Evolutionary conservation across 2,329 filamentous ascomycete genomes (phyloP).

Genomic region (Cordyceps sp.): DNA sequence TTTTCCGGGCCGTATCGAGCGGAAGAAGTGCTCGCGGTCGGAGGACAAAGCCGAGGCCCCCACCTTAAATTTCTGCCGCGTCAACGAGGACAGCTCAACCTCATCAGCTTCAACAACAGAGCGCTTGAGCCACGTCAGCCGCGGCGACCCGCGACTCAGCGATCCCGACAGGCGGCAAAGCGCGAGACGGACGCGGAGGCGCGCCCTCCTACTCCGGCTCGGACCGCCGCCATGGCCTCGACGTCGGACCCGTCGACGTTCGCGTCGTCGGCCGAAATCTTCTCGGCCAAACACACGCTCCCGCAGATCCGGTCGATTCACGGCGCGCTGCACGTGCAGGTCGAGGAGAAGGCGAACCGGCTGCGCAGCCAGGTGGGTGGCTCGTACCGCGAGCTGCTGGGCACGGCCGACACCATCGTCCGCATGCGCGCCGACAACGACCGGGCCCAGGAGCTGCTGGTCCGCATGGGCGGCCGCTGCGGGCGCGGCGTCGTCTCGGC

Average conservation of each 20-base stretch:
- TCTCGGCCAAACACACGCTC: constrained; percentile 37
- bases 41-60: no score
- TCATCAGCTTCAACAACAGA: no score
- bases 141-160: no score
- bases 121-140: no score
- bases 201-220: constrained; percentile 1
- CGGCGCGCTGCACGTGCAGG: constrained; percentile 37
- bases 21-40: no score
- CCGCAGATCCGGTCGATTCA: constrained; percentile 48
- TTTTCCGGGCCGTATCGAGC: no score
- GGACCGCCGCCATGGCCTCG: constrained; percentile 16
- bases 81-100: no score
- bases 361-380: constrained; percentile 47
- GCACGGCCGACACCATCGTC: constrained; percentile 87
- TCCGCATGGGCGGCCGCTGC: constrained; percentile 58
- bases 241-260: constrained; percentile 27
- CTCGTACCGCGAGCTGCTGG: constrained; percentile 75
- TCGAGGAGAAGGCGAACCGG: constrained; percentile 45
- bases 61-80: no score
- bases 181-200: no score
- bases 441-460: constrained; percentile 53
- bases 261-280: constrained; percentile 35
- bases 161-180: no score
- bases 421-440: constrained; percentile 71
- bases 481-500: constrained; percentile 53